Conservation (phyloP, 2,329 filamentous ascomycete species). For the Penicillium palitans region DNA sequence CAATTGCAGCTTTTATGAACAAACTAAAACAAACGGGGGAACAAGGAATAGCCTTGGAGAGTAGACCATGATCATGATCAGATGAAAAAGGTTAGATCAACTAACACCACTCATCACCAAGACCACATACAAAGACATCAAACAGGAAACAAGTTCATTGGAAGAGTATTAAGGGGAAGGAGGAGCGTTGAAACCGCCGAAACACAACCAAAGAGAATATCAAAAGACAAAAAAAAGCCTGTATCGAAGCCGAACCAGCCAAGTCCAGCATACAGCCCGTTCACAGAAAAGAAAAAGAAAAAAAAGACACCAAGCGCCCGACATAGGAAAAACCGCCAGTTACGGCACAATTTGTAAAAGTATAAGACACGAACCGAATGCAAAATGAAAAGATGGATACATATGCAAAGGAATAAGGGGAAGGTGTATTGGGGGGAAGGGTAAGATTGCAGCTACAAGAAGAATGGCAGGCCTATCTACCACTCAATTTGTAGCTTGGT, state of each 20-base stretch:
- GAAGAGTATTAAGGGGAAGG: conserved; percentile 12
- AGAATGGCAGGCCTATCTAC: background rate
- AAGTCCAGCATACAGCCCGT: background rate
- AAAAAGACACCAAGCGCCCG: conserved; percentile 18
- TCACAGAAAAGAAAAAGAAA: background rate
- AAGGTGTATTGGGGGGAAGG: background rate
- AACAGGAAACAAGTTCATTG: conserved; percentile 12
- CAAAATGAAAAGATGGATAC: conserved; percentile 15
- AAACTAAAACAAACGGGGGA: background rate
- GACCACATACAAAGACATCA: background rate
- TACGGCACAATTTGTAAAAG: conserved; percentile 23
- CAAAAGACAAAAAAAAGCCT: background rate
- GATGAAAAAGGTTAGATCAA: background rate
- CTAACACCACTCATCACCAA: background rate
- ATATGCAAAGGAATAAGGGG: conserved; percentile 2
- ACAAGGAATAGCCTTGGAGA: background rate
- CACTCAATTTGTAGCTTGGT: background rate
- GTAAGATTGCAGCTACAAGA: background rate
- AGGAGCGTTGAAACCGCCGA: background rate
- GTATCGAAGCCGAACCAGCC: background rate
- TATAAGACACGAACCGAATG: conserved; percentile 29
- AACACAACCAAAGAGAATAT: background rate
- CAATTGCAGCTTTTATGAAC: background rate
- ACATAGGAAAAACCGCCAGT: conserved; percentile 21
- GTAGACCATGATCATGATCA: background rate